Evolutionary conservation across 2,329 filamentous ascomycete species (phyloP).

Genomic region (Penicillium sp.): DNA sequence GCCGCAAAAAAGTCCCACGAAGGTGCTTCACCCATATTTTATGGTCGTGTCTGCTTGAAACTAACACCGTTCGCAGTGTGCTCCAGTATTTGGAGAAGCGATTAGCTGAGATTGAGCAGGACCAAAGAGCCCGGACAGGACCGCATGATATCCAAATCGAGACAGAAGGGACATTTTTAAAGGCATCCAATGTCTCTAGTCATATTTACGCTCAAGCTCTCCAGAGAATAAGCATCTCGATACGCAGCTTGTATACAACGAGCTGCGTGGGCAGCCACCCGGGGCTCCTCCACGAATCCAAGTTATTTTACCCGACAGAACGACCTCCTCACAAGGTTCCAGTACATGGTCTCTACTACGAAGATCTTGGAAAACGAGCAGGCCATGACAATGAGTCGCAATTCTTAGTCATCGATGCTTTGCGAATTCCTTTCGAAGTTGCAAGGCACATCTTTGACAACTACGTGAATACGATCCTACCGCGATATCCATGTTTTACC

Average conservation of each 20-base stretch:
- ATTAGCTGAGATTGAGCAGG: constrained; percentile 6
- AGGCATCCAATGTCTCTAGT: neutral
- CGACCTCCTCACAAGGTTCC: constrained; percentile 4
- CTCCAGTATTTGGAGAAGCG: constrained; percentile 5
- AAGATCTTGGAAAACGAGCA: constrained; percentile 5
- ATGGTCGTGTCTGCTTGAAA: neutral
- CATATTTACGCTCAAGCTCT: neutral
- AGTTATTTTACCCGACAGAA: constrained; percentile 7
- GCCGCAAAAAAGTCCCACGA: constrained; percentile 5
- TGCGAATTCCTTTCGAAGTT: constrained; percentile 6
- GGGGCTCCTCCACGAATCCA: constrained; percentile 3
- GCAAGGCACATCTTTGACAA: constrained; percentile 4
- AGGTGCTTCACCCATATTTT: constrained; percentile 3
- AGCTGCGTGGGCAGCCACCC: constrained; percentile 2
- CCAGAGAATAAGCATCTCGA: constrained; percentile 2
- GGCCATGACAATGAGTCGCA: constrained; percentile 3
- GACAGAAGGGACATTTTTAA: neutral
- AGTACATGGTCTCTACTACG: constrained; percentile 2
- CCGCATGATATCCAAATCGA: neutral
- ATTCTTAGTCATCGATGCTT: neutral
- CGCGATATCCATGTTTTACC: constrained; percentile 7
- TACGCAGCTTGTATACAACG: constrained; percentile 6
- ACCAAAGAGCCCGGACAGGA: neutral
- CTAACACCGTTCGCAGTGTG: constrained; percentile 2
- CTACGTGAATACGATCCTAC: constrained; percentile 6